Percentiles rank a stretch among this genome's conserved stretches.
Evolutionary conservation across 1,284 basidiomycete species (phyloP).

Genomic region (Sporisorium reilianum): DNA sequence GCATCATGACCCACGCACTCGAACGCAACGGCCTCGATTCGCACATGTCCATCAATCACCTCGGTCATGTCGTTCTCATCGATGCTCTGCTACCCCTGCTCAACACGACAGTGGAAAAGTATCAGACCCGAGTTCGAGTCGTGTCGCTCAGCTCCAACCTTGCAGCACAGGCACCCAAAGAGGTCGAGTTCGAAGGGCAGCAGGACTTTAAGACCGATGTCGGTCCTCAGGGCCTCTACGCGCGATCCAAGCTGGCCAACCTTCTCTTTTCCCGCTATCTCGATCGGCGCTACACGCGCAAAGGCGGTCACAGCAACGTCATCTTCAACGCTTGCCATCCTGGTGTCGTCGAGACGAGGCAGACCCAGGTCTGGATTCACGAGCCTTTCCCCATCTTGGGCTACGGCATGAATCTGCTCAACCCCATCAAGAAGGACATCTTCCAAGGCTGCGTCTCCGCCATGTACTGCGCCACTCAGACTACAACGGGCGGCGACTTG

Average conservation of each 20-base stretch:
- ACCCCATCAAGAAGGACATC: constrained; percentile 43
- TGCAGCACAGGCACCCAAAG: constrained; percentile 24
- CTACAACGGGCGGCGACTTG: constrained; percentile 31
- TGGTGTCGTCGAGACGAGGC: constrained; percentile 31
- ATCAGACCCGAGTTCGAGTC: constrained; percentile 19
- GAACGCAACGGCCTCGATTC: constrained; percentile 38
- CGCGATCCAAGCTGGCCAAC: constrained; percentile 30
- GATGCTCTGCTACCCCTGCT: constrained; percentile 25
- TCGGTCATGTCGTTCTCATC: constrained; percentile 31
- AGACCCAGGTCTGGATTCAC: constrained; percentile 35
- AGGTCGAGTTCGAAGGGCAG: constrained; percentile 13
- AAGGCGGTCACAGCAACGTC: constrained; percentile 15
- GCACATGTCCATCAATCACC: constrained; percentile 40
- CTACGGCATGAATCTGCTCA: constrained; percentile 36
- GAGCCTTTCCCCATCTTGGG: constrained; percentile 38
- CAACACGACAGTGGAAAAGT: constrained; percentile 17
- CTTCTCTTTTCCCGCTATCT: constrained; percentile 29
- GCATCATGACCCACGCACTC: constrained; percentile 30
- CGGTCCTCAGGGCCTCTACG: constrained; percentile 22
- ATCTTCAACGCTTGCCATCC: constrained; percentile 40
- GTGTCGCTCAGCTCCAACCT: constrained; percentile 37
- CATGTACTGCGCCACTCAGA: constrained; percentile 34
- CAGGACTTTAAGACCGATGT: constrained; percentile 28
- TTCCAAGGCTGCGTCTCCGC: constrained; percentile 37
- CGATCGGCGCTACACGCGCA: constrained; percentile 17